Evolutionary conservation across 169 alveolate species (phyloP), one percentile per base, ranked within the genome.

Genomic region (Babesia bigemina): DNA sequence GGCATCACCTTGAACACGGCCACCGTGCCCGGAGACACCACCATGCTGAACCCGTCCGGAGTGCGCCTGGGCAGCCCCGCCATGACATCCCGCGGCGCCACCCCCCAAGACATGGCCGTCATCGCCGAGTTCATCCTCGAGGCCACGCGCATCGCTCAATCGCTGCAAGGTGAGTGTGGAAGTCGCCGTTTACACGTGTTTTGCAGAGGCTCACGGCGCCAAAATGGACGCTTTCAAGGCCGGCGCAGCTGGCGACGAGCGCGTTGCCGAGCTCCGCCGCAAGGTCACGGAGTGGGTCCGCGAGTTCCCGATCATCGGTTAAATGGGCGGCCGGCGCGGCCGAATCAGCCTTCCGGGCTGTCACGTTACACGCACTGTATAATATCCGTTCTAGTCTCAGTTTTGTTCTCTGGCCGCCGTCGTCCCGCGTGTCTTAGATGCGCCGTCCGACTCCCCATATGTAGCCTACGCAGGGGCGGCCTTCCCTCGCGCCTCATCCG

Each of bases 11-110:
- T 93, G 29, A 95, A 93, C 91, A 95, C 95, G 79, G 94, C 93
- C 70, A 79, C 97, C 13, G 87, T 95, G 52, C 91, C 94, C 26
- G 93, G 95, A 9, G 96, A 92, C 62, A 74, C 67, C 13, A 76
- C 91, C n/a, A 93, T 97, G 19, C 58, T 92, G 50, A 90, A 88
- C n/a, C 98, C 97, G 22, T 93, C 95, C 28, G 98, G 97, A n/a
- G 90, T 92, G 22, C 92, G 98, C 47, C 69, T 94, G 24, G 99
- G 99, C n/a, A 90, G 98, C n/a, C 96, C 97, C 24, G 97, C 98
- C 52, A 91, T 96, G 88, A 94, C 98, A 42, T 91, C 97, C 21
- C 77, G 99, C 48, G 99, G 99, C 22, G 91, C 93, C 73, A 70
- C 78, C 44, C 96, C 91, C 65, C 92, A 89, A 47, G 98, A 95